Evolutionary conservation across 83 land plant genomes (phyloP).

Genomic region (Picea engelmannii): DNA sequence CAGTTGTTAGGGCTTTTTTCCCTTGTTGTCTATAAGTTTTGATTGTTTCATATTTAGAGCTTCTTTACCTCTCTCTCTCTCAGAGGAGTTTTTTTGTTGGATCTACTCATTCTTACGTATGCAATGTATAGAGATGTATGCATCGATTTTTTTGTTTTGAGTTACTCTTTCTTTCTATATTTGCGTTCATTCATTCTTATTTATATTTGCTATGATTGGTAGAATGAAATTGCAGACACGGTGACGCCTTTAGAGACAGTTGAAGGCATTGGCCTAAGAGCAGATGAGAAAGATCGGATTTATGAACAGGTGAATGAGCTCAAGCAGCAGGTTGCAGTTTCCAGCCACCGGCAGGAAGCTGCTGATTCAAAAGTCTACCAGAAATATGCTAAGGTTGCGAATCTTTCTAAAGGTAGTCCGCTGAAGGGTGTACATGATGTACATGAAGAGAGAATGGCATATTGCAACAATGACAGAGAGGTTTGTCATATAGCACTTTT

Average conservation of each 20-base stretch:
- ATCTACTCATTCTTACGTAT: too few relatives aligned
- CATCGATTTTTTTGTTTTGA: too few relatives aligned
- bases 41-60: too few relatives aligned
- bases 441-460: neutral
- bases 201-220: neutral
- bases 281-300: neutral
- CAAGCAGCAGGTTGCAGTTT: neutral
- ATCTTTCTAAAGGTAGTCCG: neutral
- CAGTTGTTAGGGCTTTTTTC: too few relatives aligned
- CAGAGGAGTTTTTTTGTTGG: too few relatives aligned
- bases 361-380: neutral
- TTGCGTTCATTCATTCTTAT: too few relatives aligned
- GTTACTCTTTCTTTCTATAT: too few relatives aligned
- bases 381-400: neutral
- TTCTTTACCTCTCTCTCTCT: too few relatives aligned
- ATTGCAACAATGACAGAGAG: neutral
- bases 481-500: neutral
- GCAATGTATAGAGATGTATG: too few relatives aligned
- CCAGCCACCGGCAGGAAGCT: neutral
- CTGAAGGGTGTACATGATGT: neutral
- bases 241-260: neutral
- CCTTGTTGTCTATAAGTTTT: too few relatives aligned
- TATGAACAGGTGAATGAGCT: neutral
- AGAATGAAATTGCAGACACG: slow-evolving; percentile 1
- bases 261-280: neutral